Conservation (phyloP, 441 rosid genomes). For the Populus hybrid region DNA sequence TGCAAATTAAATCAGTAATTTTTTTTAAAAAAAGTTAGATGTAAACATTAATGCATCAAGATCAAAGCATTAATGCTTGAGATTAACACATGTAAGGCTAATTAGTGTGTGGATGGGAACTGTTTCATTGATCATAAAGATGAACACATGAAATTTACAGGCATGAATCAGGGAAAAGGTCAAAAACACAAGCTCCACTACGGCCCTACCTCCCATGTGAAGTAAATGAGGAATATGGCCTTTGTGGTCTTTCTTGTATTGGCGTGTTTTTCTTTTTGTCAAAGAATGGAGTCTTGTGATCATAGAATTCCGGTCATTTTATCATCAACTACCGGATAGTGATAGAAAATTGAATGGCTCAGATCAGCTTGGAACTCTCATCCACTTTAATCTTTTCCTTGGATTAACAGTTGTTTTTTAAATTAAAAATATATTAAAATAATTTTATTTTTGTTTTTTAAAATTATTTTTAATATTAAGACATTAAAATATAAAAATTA, state of each 20-base stretch:
- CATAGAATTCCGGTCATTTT: conserved; percentile 5
- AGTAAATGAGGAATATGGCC: background rate
- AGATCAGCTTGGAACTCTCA: background rate
- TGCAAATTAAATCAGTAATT: background rate
- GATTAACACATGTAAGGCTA: too few species aligned
- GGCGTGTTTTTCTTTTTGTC: conserved; percentile 8
- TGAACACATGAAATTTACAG: background rate
- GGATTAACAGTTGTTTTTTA: too few species aligned
- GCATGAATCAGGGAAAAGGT: background rate
- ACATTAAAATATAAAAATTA: too few species aligned
- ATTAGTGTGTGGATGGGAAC: background rate
- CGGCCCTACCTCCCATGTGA: conserved; percentile 21
- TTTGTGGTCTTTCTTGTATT: background rate
- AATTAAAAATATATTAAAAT: too few species aligned
- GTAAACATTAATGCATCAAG: background rate
- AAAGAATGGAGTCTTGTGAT: conserved; percentile 3
- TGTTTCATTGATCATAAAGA: background rate
- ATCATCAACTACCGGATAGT: background rate
- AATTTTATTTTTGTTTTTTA: too few species aligned
- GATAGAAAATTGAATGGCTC: background rate
- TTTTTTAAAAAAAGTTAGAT: background rate
- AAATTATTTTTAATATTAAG: too few species aligned
- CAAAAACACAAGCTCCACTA: background rate
- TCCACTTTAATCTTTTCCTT: too few species aligned
- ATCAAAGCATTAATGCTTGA: too few species aligned